A percentile compares a stretch with the other conserved stretches of the same genome.
phyloP scores from a whole-genome alignment of 306 rosid genomes.

The Ziziphus jujuba region DNA sequence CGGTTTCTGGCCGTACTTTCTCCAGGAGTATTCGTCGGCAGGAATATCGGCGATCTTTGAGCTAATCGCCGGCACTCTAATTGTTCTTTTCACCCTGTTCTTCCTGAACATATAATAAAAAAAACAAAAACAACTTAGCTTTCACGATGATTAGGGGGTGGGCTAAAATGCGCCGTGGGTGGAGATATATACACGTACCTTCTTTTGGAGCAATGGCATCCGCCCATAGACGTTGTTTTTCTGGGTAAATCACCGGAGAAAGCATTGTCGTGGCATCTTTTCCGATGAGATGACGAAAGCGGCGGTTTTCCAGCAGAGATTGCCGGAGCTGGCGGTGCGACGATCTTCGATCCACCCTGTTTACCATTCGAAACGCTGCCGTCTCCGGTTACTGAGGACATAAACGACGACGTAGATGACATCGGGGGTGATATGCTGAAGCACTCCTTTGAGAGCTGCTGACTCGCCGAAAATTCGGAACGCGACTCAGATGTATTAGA shows the following conservation, averaged over 20 bases:
- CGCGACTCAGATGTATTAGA: background rate
- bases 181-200: slow-evolving; percentile 38
- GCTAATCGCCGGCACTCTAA: slow-evolving; percentile 70
- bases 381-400: slow-evolving; percentile 71
- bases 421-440: slow-evolving; percentile 47
- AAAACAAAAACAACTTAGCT: background rate
- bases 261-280: slow-evolving; percentile 45
- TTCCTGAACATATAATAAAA: slow-evolving; percentile 39
- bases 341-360: slow-evolving; percentile 36
- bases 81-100: slow-evolving; percentile 45
- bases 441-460: slow-evolving; percentile 26
- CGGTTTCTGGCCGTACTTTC: slow-evolving; percentile 84
- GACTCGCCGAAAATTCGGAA: slow-evolving; percentile 9
- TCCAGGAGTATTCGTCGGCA: slow-evolving; percentile 70
- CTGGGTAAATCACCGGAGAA: slow-evolving; percentile 23
- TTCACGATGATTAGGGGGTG: background rate
- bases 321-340: slow-evolving; percentile 24
- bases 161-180: background rate
- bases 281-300: slow-evolving; percentile 44
- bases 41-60: slow-evolving; percentile 73
- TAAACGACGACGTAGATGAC: slow-evolving; percentile 58
- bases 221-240: slow-evolving; percentile 43
- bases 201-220: slow-evolving; percentile 75
- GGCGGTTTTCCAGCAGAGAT: slow-evolving; percentile 62
- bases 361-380: slow-evolving; percentile 74